Percentiles rank a stretch among this genome's conserved stretches.
Conservation (phyloP, 2,329 filamentous ascomycete species). For the Botrytis sinoallii region DNA sequence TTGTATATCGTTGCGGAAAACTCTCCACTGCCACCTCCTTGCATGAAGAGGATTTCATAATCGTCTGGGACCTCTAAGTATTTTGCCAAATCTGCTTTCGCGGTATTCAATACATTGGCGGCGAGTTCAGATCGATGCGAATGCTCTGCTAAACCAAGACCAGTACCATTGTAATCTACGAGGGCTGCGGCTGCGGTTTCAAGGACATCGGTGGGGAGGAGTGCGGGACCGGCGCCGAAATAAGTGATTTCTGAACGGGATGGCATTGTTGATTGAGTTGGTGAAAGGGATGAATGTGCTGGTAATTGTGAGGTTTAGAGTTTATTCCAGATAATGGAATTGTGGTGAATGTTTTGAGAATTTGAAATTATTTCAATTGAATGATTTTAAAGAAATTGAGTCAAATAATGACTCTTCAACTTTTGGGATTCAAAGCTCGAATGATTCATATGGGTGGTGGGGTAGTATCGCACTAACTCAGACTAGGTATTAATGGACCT, state of each 20-base stretch:
- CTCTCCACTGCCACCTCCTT: conserved; percentile 80
- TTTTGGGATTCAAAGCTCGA: background rate
- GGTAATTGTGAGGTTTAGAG: background rate
- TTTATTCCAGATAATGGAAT: background rate
- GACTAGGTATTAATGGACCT: background rate
- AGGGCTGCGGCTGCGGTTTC: conserved; percentile 73
- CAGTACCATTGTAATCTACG: conserved; percentile 75
- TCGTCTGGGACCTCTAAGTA: conserved; percentile 80
- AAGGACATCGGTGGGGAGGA: conserved; percentile 76
- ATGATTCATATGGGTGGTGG: background rate
- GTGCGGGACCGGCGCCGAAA: conserved; percentile 89
- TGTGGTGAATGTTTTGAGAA: background rate
- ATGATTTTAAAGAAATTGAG: background rate
- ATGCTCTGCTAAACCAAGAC: conserved; percentile 84
- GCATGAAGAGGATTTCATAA: conserved; percentile 87
- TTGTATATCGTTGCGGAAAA: conserved; percentile 85
- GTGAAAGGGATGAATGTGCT: background rate
- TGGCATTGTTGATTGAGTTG: conserved; percentile 4
- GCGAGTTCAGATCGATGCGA: conserved; percentile 82
- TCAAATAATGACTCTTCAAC: background rate
- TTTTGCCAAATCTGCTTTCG: conserved; percentile 68
- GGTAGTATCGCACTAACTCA: background rate
- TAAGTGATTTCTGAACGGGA: conserved; percentile 60
- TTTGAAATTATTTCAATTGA: background rate
- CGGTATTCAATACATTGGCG: conserved; percentile 71